Percentiles rank a stretch among this genome's conserved stretches.
phyloP scores from a whole-genome alignment of 768 basidiomycete genomes.

The Pisolithus tinctorius region DNA sequence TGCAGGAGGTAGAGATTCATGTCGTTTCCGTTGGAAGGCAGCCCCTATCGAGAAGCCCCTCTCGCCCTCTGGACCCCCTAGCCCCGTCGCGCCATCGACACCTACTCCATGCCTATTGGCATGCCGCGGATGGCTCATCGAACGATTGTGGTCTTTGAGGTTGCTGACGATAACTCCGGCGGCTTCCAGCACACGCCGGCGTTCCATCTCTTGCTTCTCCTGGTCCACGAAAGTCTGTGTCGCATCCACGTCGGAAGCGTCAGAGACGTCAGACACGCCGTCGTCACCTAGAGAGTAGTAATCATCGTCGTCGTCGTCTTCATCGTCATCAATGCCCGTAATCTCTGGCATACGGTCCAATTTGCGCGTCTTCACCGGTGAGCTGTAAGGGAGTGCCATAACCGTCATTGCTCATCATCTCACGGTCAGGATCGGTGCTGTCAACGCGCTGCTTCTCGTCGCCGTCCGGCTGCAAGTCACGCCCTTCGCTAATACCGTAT shows the following conservation, averaged over 20 bases:
- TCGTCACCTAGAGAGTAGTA: slow-evolving; percentile 27
- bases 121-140: background rate
- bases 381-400: slow-evolving; percentile 20
- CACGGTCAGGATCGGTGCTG: background rate
- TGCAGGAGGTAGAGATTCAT: slow-evolving; percentile 12
- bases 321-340: slow-evolving; percentile 7
- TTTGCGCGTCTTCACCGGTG: slow-evolving; percentile 11
- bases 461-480: background rate
- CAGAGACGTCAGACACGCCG: slow-evolving; percentile 16
- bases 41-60: background rate
- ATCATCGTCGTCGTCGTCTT: slow-evolving; percentile 27
- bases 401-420: slow-evolving; percentile 7
- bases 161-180: slow-evolving; percentile 71
- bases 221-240: slow-evolving; percentile 45
- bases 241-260: slow-evolving; percentile 16
- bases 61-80: background rate
- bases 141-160: background rate
- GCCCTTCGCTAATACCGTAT: background rate
- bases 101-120: background rate
- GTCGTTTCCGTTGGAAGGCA: slow-evolving; percentile 12
- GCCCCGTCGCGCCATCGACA: background rate
- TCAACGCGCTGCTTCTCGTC: slow-evolving; percentile 1
- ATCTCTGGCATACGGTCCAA: slow-evolving; percentile 3
- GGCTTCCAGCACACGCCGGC: slow-evolving; percentile 78
- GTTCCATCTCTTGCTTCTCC: slow-evolving; percentile 63